These are phyloP conservation scores for Microsporum ferrugineum DNA, from an alignment of 2,329 filamentous ascomycete species.

Conservation along the genomic window DNA sequence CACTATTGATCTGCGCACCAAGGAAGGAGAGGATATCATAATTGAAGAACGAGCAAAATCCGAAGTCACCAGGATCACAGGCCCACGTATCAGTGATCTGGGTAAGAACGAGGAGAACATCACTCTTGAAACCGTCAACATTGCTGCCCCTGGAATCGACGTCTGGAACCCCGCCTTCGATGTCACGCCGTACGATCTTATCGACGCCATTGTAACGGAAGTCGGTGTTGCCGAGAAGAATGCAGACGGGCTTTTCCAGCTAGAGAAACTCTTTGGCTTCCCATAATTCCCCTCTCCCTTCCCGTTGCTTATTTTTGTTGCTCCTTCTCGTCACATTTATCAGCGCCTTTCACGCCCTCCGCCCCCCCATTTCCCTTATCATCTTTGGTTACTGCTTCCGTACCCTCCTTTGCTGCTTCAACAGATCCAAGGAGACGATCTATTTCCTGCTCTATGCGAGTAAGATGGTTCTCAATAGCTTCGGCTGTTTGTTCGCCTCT, in stretches of 20 bases:
- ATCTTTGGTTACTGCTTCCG: constrained; percentile 9
- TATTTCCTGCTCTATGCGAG: constrained; percentile 44
- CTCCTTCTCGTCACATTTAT: neutral
- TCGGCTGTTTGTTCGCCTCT: constrained; percentile 47
- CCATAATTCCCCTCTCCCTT: constrained; percentile 1
- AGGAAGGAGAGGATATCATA: constrained; percentile 65
- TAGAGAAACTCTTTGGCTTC: constrained; percentile 23
- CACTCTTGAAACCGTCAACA: constrained; percentile 56
- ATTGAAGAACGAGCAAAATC: constrained; percentile 77
- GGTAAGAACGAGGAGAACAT: constrained; percentile 43
- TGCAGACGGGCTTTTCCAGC: constrained; percentile 55
- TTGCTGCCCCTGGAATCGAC: constrained; percentile 61
- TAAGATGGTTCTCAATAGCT: constrained; percentile 44
- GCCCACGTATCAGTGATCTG: constrained; percentile 48
- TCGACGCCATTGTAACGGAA: constrained; percentile 92
- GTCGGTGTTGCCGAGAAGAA: constrained; percentile 74
- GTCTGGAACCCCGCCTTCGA: constrained; percentile 99
- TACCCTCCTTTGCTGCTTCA: constrained; percentile 2
- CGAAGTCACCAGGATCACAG: constrained; percentile 76
- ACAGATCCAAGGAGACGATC: constrained; percentile 23
- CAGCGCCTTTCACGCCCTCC: neutral
- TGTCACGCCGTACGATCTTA: constrained; percentile 76
- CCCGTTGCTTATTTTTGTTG: neutral
- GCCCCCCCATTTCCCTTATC: neutral
- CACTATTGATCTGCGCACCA: constrained; percentile 76